Percentiles rank a stretch among this genome's conserved stretches.
Conservation (phyloP, 1,284 basidiomycete genomes). For the Cutaneotrichosporon daszewskae region DNA sequence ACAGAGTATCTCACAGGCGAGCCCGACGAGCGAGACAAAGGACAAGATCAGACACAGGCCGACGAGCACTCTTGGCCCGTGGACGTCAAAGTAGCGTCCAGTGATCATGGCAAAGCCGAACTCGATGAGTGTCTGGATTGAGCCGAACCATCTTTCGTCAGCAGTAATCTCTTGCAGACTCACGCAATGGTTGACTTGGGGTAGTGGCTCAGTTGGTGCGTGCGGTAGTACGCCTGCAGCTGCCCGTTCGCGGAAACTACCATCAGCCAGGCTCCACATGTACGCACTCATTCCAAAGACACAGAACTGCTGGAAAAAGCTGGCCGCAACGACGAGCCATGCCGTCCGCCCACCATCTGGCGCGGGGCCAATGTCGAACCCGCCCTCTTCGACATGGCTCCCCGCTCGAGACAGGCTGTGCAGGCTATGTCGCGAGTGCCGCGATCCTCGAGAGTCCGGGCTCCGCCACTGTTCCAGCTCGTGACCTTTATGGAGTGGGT, state of each 20-base stretch:
- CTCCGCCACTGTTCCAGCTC: no score
- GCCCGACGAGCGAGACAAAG: conserved; percentile 28
- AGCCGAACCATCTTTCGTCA: conserved; percentile 35
- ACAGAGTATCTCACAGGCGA: conserved; percentile 41
- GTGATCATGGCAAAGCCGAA: conserved; percentile 32
- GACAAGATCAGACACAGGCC: conserved; percentile 5
- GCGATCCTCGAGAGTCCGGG: no score
- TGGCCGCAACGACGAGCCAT: conserved; percentile 7
- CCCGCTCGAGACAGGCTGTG: no score
- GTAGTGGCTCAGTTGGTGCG: conserved; percentile 32
- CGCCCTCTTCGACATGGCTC: no score
- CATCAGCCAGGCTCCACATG: no score
- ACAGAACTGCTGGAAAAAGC: conserved; percentile 2
- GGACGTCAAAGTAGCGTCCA: conserved; percentile 42
- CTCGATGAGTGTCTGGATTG: conserved; percentile 31
- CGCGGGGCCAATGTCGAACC: background rate
- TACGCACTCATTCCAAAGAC: conserved; percentile 3
- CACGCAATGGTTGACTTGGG: conserved; percentile 37
- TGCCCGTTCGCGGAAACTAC: conserved; percentile 40
- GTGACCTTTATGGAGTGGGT: no score
- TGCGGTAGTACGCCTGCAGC: conserved; percentile 37
- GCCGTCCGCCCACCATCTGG: conserved; percentile 6
- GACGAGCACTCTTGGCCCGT: conserved; percentile 32
- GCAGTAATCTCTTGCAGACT: conserved; percentile 8
- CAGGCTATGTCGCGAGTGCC: no score